Evolutionary conservation across 1,139 yeast genomes (phyloP), one percentile per base, ranked within the genome.

Genomic region (Sugiyamaella japonica): DNA sequence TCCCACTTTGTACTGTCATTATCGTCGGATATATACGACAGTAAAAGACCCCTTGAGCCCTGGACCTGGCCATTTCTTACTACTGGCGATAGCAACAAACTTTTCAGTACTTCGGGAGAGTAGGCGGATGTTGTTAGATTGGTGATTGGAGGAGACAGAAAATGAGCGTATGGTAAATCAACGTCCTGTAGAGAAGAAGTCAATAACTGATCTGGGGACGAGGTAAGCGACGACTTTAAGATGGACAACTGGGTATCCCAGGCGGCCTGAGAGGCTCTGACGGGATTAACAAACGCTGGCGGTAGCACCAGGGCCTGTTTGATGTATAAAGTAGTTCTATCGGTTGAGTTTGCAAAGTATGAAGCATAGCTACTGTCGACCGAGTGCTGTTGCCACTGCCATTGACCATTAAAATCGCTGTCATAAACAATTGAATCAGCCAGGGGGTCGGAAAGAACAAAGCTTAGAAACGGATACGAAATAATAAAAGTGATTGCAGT

Each of bases 401-500:
- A 9, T 6, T 8, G 32, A 17, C 36, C 15, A 37, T 13, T 12
- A 23, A 34, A n/a, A 38, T 40, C 28, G 15, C 34, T n/a, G 1
- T 50, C 41, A 10, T 15, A n/a, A 17, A 45, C 15, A 7, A 40
- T 13, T 20, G 47, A 17, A 43, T 54, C 46, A 6, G 61, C 58
- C 13, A 58, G 47, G 28, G 59, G 42, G n/a, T 51, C 57, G 53
- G 51, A 61, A 29, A 68, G 67, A 3, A 73, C 51, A 3, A 74
- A 63, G 58, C 73, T 75, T 2, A 79, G 59, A 1, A 80, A 66
- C 1, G 83, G 82, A 63, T 81, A 83, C 7, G 85, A 76, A n/a
- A 82, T 58, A 2, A 79, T 69, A 57, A 82, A 79, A 1, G 77
- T 71, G 3, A 81, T 50, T 3, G 82, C 67, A 2, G 81, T 72